Evolutionary conservation across 2,329 filamentous ascomycete species (phyloP).

Genomic region (Colletotrichum sp.): DNA sequence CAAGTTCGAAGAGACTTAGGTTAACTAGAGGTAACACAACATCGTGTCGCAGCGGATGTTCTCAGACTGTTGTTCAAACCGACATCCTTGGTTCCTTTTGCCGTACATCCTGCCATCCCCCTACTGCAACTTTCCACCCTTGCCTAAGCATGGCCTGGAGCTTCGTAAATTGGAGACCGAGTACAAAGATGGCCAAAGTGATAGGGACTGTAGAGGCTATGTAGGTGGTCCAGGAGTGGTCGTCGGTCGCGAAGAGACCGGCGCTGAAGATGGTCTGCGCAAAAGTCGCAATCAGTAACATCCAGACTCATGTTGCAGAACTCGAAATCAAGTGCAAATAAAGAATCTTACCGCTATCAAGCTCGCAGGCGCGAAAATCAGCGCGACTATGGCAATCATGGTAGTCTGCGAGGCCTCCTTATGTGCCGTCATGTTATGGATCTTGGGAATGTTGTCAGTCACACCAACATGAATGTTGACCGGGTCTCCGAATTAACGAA

Average conservation of each 20-base stretch:
- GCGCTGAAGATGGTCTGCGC: not conserved
- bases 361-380: not conserved
- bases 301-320: not conserved
- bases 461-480: too few species aligned
- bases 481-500: too few species aligned
- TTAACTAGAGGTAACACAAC: too few species aligned
- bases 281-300: not conserved
- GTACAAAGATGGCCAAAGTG: not conserved
- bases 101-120: too few species aligned
- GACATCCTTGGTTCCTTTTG: too few species aligned
- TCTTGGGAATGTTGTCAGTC: not conserved
- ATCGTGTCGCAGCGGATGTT: too few species aligned
- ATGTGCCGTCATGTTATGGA: not conserved
- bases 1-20: too few species aligned
- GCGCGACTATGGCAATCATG: not conserved
- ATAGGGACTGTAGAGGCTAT: not conserved
- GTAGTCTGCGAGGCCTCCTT: not conserved
- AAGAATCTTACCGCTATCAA: not conserved
- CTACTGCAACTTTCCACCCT: not conserved
- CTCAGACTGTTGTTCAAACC: too few species aligned
- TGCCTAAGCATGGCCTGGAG: not conserved
- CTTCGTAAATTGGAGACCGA: not conserved
- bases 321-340: not conserved
- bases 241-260: not conserved
- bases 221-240: not conserved